A percentile compares a stretch with the other conserved stretches of the same genome.
These are phyloP conservation scores for Pseudocercospora cruenta DNA, from an alignment of 2,329 filamentous ascomycete species.

Conservation along the genomic window DNA sequence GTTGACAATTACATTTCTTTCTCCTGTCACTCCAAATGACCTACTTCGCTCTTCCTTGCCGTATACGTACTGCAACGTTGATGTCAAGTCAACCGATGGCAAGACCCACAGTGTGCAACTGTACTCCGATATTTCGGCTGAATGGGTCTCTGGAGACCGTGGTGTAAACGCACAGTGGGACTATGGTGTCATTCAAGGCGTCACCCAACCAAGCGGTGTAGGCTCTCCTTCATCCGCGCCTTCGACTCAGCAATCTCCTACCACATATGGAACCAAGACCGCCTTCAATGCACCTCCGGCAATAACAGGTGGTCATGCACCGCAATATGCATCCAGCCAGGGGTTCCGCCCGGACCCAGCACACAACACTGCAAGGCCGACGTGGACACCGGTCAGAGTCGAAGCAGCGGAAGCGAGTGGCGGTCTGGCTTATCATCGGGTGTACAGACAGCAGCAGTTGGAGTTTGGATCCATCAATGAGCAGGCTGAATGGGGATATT, in stretches of 20 bases:
- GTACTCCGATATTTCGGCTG: constrained; percentile 73
- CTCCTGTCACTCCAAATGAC: constrained; percentile 16
- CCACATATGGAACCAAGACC: constrained; percentile 26
- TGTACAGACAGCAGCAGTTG: constrained; percentile 37
- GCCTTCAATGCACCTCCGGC: constrained; percentile 17
- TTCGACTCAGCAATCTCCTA: constrained; percentile 13
- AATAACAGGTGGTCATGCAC: constrained; percentile 19
- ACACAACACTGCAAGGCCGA: constrained; percentile 5
- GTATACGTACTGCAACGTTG: constrained; percentile 71
- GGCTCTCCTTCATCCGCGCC: constrained; percentile 5
- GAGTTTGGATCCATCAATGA: constrained; percentile 52
- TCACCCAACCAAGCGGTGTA: constrained; percentile 8
- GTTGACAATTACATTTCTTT: constrained; percentile 19
- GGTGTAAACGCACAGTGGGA: constrained; percentile 63
- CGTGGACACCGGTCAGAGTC: constrained; percentile 16
- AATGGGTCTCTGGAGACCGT: constrained; percentile 70
- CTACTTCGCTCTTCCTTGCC: constrained; percentile 61
- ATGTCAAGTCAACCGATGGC: constrained; percentile 65
- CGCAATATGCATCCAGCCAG: constrained; percentile 11
- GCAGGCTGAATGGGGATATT: constrained; percentile 57
- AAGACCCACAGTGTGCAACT: constrained; percentile 66
- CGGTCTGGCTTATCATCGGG: constrained; percentile 35
- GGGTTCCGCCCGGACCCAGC: constrained; percentile 13
- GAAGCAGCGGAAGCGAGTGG: constrained; percentile 9
- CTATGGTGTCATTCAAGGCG: constrained; percentile 40